Evolutionary conservation across 2,329 filamentous ascomycete genomes (phyloP), one percentile per base, ranked within the genome.

Genomic region (Sarocladium brachiariae): DNA sequence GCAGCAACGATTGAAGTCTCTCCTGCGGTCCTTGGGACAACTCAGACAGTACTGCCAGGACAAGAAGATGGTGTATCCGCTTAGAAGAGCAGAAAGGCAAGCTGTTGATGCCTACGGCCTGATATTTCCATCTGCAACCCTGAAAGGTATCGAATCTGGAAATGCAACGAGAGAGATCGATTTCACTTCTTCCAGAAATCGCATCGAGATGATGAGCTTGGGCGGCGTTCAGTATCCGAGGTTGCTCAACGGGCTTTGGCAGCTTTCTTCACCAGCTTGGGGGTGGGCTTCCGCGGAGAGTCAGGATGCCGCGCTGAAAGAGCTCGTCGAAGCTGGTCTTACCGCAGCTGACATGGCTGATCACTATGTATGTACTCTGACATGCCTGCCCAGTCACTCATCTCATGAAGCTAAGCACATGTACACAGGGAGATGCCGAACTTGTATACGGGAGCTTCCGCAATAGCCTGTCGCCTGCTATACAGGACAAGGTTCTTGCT

Each of bases 341-440:
- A 51, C 50, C 4, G 65, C 63, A 1, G 70, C 68, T 57, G 74
- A 78, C 55, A 77, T 78, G 75, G 74, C 75, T 4, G 75, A 78
- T 58, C 75, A 77, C 54, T 78, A 78, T 53, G 75, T 55, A 48
- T 6, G 30, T 31, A 4, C 38, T 13, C 19, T 38, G 18, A n/a
- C n/a, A n/a, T n/a, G n/a, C n/a, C n/a, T n/a, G n/a, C n/a, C n/a
- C n/a, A n/a, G n/a, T n/a, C n/a, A n/a, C n/a, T n/a, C n/a, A n/a
- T n/a, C n/a, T n/a, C n/a, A n/a, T n/a, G n/a, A n/a, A n/a, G n/a
- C n/a, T n/a, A n/a, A n/a, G n/a, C n/a, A n/a, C n/a, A n/a, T n/a
- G n/a, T n/a, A n/a, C n/a, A n/a, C n/a, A 54, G 53, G 55, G 74
- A 6, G 74, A 76, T 55, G 72, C 70, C 19, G 74, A 77, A 56